Evolutionary conservation across 2,329 filamentous ascomycete genomes (phyloP).

Genomic region (Fusarium redolens): DNA sequence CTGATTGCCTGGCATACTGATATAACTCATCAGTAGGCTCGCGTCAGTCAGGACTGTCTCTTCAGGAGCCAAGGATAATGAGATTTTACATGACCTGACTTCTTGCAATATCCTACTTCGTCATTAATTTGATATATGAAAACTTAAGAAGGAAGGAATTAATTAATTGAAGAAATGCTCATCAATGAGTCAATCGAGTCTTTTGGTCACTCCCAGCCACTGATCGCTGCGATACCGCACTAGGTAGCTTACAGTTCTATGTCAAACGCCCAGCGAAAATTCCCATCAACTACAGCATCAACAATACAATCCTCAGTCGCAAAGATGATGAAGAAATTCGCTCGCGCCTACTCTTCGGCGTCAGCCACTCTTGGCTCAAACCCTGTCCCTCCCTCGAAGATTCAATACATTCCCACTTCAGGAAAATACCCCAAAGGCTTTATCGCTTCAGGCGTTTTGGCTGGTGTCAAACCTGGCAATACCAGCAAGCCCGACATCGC

Average conservation of each 20-base stretch:
- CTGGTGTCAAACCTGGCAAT: constrained; percentile 94
- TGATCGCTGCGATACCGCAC: constrained; percentile 38
- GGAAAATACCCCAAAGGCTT: constrained; percentile 95
- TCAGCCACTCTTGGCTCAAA: constrained; percentile 42
- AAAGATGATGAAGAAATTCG: constrained; percentile 48
- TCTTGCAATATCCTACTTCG: not conserved
- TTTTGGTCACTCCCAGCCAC: constrained; percentile 26
- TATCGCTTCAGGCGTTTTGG: constrained; percentile 84
- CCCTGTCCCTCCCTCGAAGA: constrained; percentile 79
- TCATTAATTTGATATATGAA: not conserved
- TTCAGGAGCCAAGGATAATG: not conserved
- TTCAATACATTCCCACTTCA: constrained; percentile 86
- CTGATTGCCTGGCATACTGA: not conserved
- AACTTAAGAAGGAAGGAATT: not conserved
- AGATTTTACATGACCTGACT: not conserved
- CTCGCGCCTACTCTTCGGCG: constrained; percentile 50
- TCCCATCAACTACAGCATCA: constrained; percentile 9
- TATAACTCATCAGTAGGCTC: not conserved
- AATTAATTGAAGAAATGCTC: not conserved
- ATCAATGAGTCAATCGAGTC: constrained; percentile 9
- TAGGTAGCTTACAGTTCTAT: not conserved
- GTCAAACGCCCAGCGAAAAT: constrained; percentile 29
- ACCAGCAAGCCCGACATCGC: constrained; percentile 92
- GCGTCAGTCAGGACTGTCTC: not conserved
- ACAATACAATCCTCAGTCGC: constrained; percentile 20